Conservation (phyloP, 805 yeast species). For the Myxozyma neglecta region DNA sequence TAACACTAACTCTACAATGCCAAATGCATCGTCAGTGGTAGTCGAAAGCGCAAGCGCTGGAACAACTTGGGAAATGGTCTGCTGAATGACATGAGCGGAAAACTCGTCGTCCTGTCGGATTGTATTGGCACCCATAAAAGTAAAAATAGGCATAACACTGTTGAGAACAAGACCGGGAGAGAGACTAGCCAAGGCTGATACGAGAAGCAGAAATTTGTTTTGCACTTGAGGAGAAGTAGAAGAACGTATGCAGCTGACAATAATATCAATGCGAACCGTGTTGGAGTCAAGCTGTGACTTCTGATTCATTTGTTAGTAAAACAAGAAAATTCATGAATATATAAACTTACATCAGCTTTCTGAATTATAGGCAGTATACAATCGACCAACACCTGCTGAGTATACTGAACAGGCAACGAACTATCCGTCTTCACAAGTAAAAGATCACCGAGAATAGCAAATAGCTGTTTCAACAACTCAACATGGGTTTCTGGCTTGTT, state of each 20-base stretch:
- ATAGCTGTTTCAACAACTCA: conserved; percentile 39
- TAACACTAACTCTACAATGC: conserved; percentile 54
- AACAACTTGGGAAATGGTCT: conserved; percentile 82
- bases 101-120: conserved; percentile 95
- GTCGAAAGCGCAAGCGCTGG: conserved; percentile 72
- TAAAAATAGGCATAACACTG: conserved; percentile 98
- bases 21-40: conserved; percentile 10
- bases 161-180: conserved; percentile 91
- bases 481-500: conserved; percentile 37
- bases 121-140: conserved; percentile 98
- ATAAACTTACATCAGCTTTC: conserved; percentile 39
- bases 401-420: conserved; percentile 82
- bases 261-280: conserved; percentile 79
- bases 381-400: conserved; percentile 86
- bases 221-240: conserved; percentile 94
- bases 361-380: conserved; percentile 74
- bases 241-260: conserved; percentile 86
- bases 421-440: conserved; percentile 81
- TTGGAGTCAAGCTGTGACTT: conserved; percentile 52
- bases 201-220: conserved; percentile 77
- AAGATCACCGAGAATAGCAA: conserved; percentile 44
- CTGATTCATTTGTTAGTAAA: conserved; percentile 1
- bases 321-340: neutral
- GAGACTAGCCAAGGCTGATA: conserved; percentile 81
- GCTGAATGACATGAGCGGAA: conserved; percentile 87